A percentile compares a stretch with the other conserved stretches of the same genome.
phyloP scores from a whole-genome alignment of 2,329 filamentous ascomycete genomes.

The Akanthomyces muscarius region DNA sequence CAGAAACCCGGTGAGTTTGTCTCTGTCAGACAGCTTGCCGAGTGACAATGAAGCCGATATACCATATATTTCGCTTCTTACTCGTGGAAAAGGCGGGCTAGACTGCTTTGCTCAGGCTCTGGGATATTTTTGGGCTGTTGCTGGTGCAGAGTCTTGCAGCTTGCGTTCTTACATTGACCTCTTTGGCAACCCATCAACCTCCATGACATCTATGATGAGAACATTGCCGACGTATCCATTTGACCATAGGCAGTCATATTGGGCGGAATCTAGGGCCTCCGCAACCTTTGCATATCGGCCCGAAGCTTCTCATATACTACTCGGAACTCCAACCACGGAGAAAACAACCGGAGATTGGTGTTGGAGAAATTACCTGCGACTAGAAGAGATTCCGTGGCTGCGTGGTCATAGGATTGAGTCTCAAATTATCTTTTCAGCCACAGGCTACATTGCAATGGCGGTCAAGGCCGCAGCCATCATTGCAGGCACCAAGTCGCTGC shows the following conservation, averaged over 20 bases:
- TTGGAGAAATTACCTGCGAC: background rate
- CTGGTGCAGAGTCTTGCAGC: background rate
- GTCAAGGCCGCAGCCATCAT: background rate
- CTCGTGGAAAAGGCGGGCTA: background rate
- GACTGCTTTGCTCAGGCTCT: background rate
- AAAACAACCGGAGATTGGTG: background rate
- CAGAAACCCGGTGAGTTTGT: background rate
- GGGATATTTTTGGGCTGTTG: background rate
- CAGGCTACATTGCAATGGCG: background rate
- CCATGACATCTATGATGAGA: background rate
- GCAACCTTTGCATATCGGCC: background rate
- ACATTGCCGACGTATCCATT: background rate
- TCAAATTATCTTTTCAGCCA: background rate
- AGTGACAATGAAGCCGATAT: background rate
- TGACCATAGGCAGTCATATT: background rate
- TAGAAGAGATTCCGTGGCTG: background rate
- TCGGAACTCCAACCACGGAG: background rate
- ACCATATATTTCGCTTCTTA: background rate
- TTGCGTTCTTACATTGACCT: background rate
- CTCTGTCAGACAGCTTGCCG: no score
- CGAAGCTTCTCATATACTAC: background rate
- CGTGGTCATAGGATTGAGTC: background rate
- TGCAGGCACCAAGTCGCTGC: background rate
- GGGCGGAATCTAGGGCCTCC: background rate
- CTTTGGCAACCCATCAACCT: background rate